phyloP scores from a whole-genome alignment of 257 asterid species.

The Fraxinus americana region DNA sequence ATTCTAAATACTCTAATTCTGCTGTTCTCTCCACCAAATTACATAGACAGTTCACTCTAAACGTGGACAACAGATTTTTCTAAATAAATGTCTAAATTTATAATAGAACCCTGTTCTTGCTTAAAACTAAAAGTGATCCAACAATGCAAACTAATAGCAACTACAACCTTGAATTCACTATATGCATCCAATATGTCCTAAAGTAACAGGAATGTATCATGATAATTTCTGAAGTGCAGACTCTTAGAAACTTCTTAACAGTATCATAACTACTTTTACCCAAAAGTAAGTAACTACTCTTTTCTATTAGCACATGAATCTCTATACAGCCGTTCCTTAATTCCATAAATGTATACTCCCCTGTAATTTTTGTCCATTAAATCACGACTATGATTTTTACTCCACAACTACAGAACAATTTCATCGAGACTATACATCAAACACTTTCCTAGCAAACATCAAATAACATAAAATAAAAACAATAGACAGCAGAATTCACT shows the following conservation, averaged over 20 bases:
- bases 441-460: too few species aligned
- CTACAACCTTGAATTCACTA: neutral
- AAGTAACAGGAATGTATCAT: neutral
- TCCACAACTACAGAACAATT: too few species aligned
- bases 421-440: too few species aligned
- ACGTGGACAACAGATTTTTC: neutral
- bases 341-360: too few species aligned
- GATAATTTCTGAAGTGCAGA: neutral
- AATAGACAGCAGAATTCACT: too few species aligned
- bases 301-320: neutral
- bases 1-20: conserved; percentile 12
- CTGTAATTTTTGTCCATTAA: too few species aligned
- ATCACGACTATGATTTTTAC: too few species aligned
- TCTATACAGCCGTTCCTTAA: too few species aligned
- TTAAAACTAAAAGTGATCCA: neutral
- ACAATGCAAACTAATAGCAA: neutral
- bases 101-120: neutral
- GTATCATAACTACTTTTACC: neutral
- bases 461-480: too few species aligned
- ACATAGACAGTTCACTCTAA: neutral
- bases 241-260: neutral
- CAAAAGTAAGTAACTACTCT: conserved; percentile 1
- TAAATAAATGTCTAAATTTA: neutral
- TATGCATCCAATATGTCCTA: neutral
- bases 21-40: neutral